Evolutionary conservation across 306 rosid species (phyloP).

Genomic region (Trifolium repens): DNA sequence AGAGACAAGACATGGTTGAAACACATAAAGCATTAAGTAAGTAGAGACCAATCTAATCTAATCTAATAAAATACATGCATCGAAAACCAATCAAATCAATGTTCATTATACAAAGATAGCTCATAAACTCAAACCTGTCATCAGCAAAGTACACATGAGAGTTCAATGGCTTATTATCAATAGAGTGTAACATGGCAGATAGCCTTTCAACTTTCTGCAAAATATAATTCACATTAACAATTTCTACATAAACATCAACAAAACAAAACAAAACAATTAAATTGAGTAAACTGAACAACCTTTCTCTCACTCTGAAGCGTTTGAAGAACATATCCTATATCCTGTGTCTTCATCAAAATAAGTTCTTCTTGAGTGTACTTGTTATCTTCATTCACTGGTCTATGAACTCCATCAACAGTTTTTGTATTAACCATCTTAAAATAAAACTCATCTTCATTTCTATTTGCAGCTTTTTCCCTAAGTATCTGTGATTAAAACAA

Average conservation of each 20-base stretch:
- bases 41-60: neutral
- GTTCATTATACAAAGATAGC: neutral
- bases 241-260: neutral
- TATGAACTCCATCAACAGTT: constrained; percentile 74
- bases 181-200: constrained; percentile 63
- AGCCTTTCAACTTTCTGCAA: constrained; percentile 79
- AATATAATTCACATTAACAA: neutral
- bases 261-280: constrained; percentile 16
- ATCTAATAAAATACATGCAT: too few relatives aligned
- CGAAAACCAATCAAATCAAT: neutral
- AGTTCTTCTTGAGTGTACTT: constrained; percentile 76
- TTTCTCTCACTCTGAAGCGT: constrained; percentile 79
- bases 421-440: constrained; percentile 72
- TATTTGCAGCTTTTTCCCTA: constrained; percentile 71
- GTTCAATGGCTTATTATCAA: constrained; percentile 56
- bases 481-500: constrained; percentile 57
- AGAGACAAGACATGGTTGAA: neutral
- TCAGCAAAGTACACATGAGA: constrained; percentile 70
- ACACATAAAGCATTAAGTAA: neutral
- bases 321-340: constrained; percentile 79
- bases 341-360: constrained; percentile 82
- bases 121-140: constrained; percentile 60
- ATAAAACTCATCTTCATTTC: constrained; percentile 82
- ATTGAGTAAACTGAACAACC: constrained; percentile 42
- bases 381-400: constrained; percentile 62